These are phyloP conservation scores for Hypericum androsaemum DNA, from an alignment of 345 rosid species.

Conservation along the genomic window DNA sequence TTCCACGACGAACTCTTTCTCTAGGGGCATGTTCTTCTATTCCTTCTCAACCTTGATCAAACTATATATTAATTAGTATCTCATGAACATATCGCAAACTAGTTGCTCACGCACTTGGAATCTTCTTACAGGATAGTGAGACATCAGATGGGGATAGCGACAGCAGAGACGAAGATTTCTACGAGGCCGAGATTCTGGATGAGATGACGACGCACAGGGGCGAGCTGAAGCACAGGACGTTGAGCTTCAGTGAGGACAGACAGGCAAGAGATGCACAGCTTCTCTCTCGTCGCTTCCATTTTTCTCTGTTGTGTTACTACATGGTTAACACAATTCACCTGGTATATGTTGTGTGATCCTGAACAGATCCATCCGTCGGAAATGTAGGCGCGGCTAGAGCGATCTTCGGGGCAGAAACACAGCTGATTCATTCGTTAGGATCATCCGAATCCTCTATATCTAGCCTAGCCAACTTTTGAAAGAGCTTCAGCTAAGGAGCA, in stretches of 20 bases:
- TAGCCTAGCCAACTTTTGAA: too few species aligned
- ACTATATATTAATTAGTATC: too few species aligned
- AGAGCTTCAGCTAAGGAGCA: too few species aligned
- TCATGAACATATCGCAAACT: background rate
- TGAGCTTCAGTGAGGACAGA: constrained; percentile 44
- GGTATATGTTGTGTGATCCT: too few species aligned
- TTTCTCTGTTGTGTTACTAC: too few species aligned
- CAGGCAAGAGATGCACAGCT: constrained; percentile 16
- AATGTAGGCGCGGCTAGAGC: too few species aligned
- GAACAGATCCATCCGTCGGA: too few species aligned
- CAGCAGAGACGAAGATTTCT: constrained; percentile 25
- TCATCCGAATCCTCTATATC: too few species aligned
- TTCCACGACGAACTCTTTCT: constrained; percentile 36
- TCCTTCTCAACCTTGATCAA: too few species aligned
- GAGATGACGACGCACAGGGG: constrained; percentile 78
- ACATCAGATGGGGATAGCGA: constrained; percentile 3
- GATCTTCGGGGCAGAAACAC: too few species aligned
- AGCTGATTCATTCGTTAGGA: too few species aligned
- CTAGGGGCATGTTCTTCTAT: constrained; percentile 14
- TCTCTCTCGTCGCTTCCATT: background rate
- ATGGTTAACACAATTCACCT: too few species aligned
- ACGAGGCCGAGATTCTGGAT: constrained; percentile 61
- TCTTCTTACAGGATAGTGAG: constrained; percentile 32
- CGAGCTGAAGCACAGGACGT: constrained; percentile 49
- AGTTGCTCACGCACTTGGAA: background rate